phyloP scores from a whole-genome alignment of 2,329 filamentous ascomycete genomes.

The Ceratocystis papillata region DNA sequence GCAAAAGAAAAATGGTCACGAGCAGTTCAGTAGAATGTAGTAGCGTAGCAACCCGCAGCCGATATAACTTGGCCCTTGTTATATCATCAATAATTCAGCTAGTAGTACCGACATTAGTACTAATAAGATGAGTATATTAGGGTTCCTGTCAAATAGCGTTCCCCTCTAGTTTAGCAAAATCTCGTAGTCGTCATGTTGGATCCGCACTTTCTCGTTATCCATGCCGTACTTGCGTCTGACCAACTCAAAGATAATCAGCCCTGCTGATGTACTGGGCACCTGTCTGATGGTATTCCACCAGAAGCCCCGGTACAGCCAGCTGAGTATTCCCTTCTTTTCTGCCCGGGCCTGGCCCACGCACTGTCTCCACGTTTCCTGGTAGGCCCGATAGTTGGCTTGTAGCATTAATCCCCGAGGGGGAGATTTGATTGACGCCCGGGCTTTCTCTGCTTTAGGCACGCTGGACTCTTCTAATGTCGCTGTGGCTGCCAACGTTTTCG shows the following conservation, averaged over 20 bases:
- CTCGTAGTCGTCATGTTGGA: slow-evolving; percentile 59
- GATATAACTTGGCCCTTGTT: background rate
- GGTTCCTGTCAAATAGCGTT: background rate
- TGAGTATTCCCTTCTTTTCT: slow-evolving; percentile 45
- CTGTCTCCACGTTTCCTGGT: slow-evolving; percentile 54
- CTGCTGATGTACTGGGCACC: slow-evolving; percentile 65
- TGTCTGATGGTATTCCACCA: slow-evolving; percentile 62
- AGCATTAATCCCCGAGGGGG: slow-evolving; percentile 42
- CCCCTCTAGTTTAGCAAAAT: slow-evolving; percentile 46
- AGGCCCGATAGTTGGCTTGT: slow-evolving; percentile 58
- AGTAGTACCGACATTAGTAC: too few species aligned
- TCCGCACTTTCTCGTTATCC: slow-evolving; percentile 50
- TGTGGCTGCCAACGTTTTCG: slow-evolving; percentile 25
- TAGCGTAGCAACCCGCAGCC: background rate
- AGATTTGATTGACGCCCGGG: background rate
- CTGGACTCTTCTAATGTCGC: background rate
- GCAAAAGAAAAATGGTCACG: background rate
- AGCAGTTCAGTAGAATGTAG: background rate
- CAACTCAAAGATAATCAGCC: slow-evolving; percentile 68
- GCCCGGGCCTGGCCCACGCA: slow-evolving; percentile 47
- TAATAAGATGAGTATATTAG: too few species aligned
- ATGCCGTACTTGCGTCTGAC: slow-evolving; percentile 61
- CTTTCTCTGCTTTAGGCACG: background rate
- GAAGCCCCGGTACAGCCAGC: slow-evolving; percentile 62
- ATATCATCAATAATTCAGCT: background rate